phyloP scores from a whole-genome alignment of 73 alveolate species.

The Tetrahymena borealis region DNA sequence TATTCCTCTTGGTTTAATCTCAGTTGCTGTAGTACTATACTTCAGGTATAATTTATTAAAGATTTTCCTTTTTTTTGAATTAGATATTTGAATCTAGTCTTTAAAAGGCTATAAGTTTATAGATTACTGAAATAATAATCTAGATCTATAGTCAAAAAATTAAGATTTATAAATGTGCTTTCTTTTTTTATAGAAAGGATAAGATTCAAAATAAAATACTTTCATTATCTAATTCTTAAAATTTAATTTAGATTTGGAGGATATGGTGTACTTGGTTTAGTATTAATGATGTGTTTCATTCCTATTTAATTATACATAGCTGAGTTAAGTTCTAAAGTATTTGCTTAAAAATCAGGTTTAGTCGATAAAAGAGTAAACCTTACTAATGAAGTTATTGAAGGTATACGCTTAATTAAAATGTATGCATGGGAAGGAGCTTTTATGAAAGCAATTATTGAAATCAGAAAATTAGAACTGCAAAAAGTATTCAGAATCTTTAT shows the following conservation, averaged over 20 bases:
- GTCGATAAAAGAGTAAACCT: conserved; percentile 17
- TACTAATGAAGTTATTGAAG: conserved; percentile 25
- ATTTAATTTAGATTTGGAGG: neutral
- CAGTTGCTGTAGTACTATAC: neutral
- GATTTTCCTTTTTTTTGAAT: neutral
- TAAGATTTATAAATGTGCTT: no score
- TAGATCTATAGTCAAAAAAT: no score
- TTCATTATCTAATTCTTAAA: no score
- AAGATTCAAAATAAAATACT: neutral
- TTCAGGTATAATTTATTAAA: neutral
- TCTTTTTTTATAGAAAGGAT: neutral
- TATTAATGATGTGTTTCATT: neutral
- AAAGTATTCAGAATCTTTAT: neutral
- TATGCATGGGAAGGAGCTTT: conserved; percentile 20
- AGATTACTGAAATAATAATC: no score
- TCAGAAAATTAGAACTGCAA: conserved; percentile 5
- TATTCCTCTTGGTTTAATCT: neutral
- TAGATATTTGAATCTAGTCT: no score
- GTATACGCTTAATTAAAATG: conserved; percentile 35
- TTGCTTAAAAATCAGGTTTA: neutral
- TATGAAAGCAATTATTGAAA: neutral
- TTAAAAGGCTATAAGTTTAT: no score
- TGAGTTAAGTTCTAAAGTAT: neutral
- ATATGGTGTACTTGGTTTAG: neutral
- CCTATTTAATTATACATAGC: neutral